Conservation (phyloP, 805 yeast species). For the Brettanomyces naardenensis region DNA sequence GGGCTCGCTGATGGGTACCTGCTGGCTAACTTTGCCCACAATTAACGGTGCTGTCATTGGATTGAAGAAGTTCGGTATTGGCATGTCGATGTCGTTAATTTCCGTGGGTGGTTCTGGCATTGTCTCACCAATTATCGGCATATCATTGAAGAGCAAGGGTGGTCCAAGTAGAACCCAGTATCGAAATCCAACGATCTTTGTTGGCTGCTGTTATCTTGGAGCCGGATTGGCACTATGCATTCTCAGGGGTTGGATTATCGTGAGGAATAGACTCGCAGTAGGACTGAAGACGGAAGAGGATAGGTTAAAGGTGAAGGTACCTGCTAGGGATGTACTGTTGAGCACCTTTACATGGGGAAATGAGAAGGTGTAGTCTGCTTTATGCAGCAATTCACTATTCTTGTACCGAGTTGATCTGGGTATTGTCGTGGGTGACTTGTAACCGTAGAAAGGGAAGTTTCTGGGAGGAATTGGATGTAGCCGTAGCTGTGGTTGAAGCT, state of each 20-base stretch:
- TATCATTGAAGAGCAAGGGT: constrained; percentile 35
- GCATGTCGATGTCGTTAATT: constrained; percentile 41
- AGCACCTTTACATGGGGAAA: background rate
- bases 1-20: constrained; percentile 54
- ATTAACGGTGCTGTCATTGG: constrained; percentile 47
- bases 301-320: background rate
- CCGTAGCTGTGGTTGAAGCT: no score
- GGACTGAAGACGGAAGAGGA: background rate
- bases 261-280: constrained; percentile 30
- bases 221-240: constrained; percentile 35
- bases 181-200: constrained; percentile 45
- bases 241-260: constrained; percentile 47
- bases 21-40: constrained; percentile 49
- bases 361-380: constrained; percentile 2
- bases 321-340: background rate
- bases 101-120: constrained; percentile 41
- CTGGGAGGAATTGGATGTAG: no score
- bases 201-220: constrained; percentile 46
- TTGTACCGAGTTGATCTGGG: no score
- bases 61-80: constrained; percentile 40
- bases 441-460: no score
- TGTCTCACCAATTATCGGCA: constrained; percentile 54
- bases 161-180: constrained; percentile 37
- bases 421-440: no score
- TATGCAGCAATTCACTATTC: no score